A percentile compares a stretch with the other conserved stretches of the same genome.
These are phyloP conservation scores for Amaranthus cruentus DNA, from an alignment of 148 eudicot genomes.

Conservation along the genomic window DNA sequence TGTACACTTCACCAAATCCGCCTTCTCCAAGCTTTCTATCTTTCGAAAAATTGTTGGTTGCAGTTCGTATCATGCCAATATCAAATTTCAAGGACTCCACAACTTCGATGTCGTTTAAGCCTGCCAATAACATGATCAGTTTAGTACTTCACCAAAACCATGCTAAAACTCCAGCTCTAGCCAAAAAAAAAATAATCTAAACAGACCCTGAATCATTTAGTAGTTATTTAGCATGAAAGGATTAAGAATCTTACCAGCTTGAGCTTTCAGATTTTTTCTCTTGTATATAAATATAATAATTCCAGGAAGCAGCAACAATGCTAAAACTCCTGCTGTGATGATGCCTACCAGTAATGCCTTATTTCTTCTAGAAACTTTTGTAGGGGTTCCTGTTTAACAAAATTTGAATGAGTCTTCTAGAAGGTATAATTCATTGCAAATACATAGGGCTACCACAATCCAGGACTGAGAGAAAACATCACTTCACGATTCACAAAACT, in stretches of 20 bases:
- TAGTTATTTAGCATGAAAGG: neutral
- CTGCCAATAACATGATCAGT: conserved; percentile 13
- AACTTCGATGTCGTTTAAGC: conserved; percentile 26
- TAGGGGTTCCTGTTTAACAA: conserved; percentile 18
- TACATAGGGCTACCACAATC: neutral
- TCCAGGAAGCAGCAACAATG: conserved; percentile 7
- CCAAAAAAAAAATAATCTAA: neutral
- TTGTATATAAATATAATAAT: conserved; percentile 13
- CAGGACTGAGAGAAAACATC: neutral
- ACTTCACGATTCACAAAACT: neutral
- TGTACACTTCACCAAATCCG: conserved; percentile 38
- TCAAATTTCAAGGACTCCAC: conserved; percentile 30
- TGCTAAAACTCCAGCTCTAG: neutral
- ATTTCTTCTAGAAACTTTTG: conserved; percentile 5
- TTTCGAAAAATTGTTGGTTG: conserved; percentile 29
- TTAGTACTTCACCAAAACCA: neutral
- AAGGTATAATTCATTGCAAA: neutral
- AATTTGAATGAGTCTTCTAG: neutral
- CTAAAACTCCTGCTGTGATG: conserved; percentile 14
- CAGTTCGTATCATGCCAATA: conserved; percentile 22
- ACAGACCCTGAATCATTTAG: neutral
- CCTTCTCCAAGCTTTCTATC: conserved; percentile 36
- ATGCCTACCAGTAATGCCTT: conserved; percentile 8
- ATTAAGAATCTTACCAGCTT: conserved; percentile 24
- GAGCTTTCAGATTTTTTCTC: conserved; percentile 10